Evolutionary conservation across 2,329 filamentous ascomycete species (phyloP), one percentile per base, ranked within the genome.

Genomic region (Penicillium sp.): DNA sequence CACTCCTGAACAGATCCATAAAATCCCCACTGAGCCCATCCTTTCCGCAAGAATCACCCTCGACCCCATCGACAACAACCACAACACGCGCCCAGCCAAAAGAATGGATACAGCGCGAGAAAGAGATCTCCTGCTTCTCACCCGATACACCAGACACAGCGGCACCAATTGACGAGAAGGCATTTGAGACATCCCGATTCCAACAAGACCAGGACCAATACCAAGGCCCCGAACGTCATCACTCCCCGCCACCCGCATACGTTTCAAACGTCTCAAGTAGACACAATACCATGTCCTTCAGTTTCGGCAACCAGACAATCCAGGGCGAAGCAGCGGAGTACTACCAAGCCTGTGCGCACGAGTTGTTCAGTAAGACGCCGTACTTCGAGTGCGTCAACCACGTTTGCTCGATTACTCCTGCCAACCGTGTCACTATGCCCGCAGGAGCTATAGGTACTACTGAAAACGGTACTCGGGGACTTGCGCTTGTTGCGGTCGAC

Each of bases 301-400:
- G 61, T 53, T 64, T 64, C 37, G 53, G 37, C 4, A 41, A 59
- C 13, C 51, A 54, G 12, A 43, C 54, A 7, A 60, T 68, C 5
- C 59, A 68, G 24, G 69, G 69, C 3, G 54, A 60, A 22, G 68
- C 69, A 1, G 68, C 69, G 3, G 70, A 72, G 48, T 72, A 72
- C 49, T 72, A 69, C 44, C 71, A 73, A 57, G 73, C 72, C 4
- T 72, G 70, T 53, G 67, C 71, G 1, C 67, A 74, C 52, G 72
- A 75, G 39, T 54, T 70, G n/a, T 65, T 72, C 45, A 71, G 65
- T 43, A 61, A 63, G 17, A 63, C 57, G 7, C 67, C 69, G 0
- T 74, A 69, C 52, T 74, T 74, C 42, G 68, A 73, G 51, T 74
- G 72, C 44, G 47, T 65, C 13, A 70, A 72, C 43, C 72, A 75